A percentile compares a stretch with the other conserved stretches of the same genome.
These are phyloP conservation scores for Saccharomycopsis sp. DNA, from an alignment of 805 yeast species.

Conservation along the genomic window DNA sequence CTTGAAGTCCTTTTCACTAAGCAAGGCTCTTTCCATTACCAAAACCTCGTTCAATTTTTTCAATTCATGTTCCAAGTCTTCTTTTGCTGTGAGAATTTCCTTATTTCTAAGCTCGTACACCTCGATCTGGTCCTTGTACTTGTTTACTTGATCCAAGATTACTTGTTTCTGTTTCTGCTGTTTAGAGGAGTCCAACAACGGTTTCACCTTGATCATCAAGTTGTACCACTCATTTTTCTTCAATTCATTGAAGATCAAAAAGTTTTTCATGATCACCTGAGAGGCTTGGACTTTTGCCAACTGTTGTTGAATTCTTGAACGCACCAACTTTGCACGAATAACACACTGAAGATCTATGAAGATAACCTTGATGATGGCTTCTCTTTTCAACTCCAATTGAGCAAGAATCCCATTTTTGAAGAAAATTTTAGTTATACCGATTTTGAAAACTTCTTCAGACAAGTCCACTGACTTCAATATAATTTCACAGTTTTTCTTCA, in stretches of 20 bases:
- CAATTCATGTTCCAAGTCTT: slow-evolving; percentile 26
- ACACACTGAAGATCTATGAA: slow-evolving; percentile 55
- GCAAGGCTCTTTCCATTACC: slow-evolving; percentile 33
- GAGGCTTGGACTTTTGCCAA: slow-evolving; percentile 64
- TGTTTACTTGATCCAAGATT: slow-evolving; percentile 46
- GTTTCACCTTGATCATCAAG: slow-evolving; percentile 61
- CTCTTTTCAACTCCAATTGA: slow-evolving; percentile 71
- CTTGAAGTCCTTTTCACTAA: slow-evolving; percentile 40
- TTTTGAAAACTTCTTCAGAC: slow-evolving; percentile 73
- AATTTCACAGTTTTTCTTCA: slow-evolving; percentile 60
- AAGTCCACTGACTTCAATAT: slow-evolving; percentile 56
- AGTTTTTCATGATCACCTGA: slow-evolving; percentile 53
- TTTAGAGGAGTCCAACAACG: slow-evolving; percentile 57
- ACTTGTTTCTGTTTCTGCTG: slow-evolving; percentile 43
- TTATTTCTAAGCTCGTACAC: slow-evolving; percentile 29
- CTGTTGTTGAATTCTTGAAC: slow-evolving; percentile 38
- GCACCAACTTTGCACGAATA: slow-evolving; percentile 52
- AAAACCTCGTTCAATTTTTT: slow-evolving; percentile 28
- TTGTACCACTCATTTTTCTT: slow-evolving; percentile 70
- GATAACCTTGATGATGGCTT: slow-evolving; percentile 45
- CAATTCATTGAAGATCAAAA: slow-evolving; percentile 42
- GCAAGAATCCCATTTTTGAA: slow-evolving; percentile 97
- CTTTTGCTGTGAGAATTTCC: slow-evolving; percentile 25
- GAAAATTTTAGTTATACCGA: slow-evolving; percentile 89
- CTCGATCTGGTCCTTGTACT: slow-evolving; percentile 39